Conservation (phyloP, 2,329 filamentous ascomycete species). For the Claviceps humidiphila region DNA sequence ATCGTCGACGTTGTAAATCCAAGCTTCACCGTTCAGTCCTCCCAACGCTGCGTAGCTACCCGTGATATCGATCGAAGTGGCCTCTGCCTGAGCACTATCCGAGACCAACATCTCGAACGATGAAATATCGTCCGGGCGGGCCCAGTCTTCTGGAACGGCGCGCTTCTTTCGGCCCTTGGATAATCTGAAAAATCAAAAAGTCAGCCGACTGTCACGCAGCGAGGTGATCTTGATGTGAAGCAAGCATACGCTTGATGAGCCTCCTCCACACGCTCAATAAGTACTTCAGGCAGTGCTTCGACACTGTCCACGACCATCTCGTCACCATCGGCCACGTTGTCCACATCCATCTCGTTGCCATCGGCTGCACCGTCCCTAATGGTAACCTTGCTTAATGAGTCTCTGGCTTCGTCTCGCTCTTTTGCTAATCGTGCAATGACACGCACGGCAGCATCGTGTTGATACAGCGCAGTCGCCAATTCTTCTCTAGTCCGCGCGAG, state of each 20-base stretch:
- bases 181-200: slow-evolving; percentile 40
- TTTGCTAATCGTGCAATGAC: slow-evolving; percentile 85
- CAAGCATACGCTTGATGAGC: slow-evolving; percentile 62
- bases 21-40: slow-evolving; percentile 59
- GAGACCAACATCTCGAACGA: slow-evolving; percentile 31
- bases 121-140: slow-evolving; percentile 56
- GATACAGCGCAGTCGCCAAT: slow-evolving; percentile 84
- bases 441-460: slow-evolving; percentile 91
- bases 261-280: slow-evolving; percentile 62
- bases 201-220: slow-evolving; percentile 8
- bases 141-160: slow-evolving; percentile 74
- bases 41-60: slow-evolving; percentile 60
- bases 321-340: slow-evolving; percentile 49
- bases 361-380: slow-evolving; percentile 45
- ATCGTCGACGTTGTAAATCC: slow-evolving; percentile 60
- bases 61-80: slow-evolving; percentile 35
- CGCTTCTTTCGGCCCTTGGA: slow-evolving; percentile 85
- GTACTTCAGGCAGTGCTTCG: slow-evolving; percentile 57
- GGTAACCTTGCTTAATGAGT: slow-evolving; percentile 75
- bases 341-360: slow-evolving; percentile 82
- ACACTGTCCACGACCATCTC: slow-evolving; percentile 81
- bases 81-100: slow-evolving; percentile 29
- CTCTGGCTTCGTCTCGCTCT: slow-evolving; percentile 84
- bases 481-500: slow-evolving; percentile 84
- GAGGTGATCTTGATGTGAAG: neutral